Conservation (phyloP, 116 monocot species). For the Dioscorea cayenensis region DNA sequence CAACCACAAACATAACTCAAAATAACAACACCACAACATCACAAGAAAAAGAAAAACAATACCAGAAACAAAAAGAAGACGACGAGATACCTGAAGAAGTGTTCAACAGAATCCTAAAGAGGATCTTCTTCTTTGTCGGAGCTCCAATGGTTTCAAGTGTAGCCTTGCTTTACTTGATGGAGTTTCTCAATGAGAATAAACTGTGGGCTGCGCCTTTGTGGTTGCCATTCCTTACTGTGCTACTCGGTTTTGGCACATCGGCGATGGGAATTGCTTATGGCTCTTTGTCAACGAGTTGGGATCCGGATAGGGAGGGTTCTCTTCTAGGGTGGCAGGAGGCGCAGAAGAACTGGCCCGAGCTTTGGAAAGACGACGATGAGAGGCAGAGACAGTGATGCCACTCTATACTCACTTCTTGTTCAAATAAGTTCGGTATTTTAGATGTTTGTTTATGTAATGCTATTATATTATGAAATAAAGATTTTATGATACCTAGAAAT, state of each 20-base stretch:
- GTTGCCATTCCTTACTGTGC: constrained; percentile 41
- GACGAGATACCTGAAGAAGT: constrained; percentile 51
- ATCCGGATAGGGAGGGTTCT: constrained; percentile 48
- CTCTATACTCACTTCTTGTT: too few relatives aligned
- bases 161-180: constrained; percentile 32
- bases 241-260: constrained; percentile 54
- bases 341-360: constrained; percentile 66
- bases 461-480: too few relatives aligned
- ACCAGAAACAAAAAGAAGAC: constrained; percentile 7
- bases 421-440: too few relatives aligned
- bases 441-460: too few relatives aligned
- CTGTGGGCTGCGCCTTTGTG: constrained; percentile 45
- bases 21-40: background rate
- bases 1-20: background rate
- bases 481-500: too few relatives aligned
- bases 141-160: constrained; percentile 49
- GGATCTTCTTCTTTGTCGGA: constrained; percentile 43
- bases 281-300: constrained; percentile 69
- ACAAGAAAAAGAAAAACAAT: background rate
- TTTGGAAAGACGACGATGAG: constrained; percentile 57
- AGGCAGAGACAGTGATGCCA: background rate
- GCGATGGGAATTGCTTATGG: constrained; percentile 75
- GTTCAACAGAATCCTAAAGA: constrained; percentile 50
- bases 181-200: constrained; percentile 19
- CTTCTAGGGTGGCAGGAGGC: constrained; percentile 57